Conservation (phyloP, 331 rosid genomes). For the Arachis monticola region DNA sequence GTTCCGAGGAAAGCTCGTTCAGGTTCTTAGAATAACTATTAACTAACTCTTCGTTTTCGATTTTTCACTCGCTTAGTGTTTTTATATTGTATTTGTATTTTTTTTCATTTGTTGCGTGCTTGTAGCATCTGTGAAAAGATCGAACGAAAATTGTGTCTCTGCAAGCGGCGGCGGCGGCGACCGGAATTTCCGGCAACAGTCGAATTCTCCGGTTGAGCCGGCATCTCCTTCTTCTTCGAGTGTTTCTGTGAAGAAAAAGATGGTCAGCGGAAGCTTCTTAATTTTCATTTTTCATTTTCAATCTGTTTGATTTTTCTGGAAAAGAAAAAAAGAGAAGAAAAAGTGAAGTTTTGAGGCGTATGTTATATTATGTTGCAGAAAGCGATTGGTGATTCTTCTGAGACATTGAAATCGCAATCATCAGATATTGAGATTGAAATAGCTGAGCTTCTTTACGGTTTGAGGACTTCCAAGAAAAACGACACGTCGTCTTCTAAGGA, state of each 20-base stretch:
- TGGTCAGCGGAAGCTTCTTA: constrained; percentile 43
- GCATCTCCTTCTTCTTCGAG: constrained; percentile 47
- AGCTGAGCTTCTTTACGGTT: constrained; percentile 72
- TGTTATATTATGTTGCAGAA: constrained; percentile 49
- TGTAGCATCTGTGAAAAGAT: constrained; percentile 65
- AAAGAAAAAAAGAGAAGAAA: not conserved
- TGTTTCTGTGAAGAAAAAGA: constrained; percentile 50
- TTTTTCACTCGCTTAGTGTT: not conserved
- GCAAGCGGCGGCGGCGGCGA: constrained; percentile 50
- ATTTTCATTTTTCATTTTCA: not conserved
- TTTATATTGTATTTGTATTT: not conserved
- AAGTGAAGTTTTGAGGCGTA: constrained; percentile 30
- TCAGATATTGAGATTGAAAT: constrained; percentile 72
- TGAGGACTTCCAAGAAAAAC: constrained; percentile 48
- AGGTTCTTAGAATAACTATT: constrained; percentile 43
- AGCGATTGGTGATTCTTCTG: constrained; percentile 42
- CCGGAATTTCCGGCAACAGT: constrained; percentile 42
- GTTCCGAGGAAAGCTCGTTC: constrained; percentile 90
- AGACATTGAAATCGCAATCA: constrained; percentile 42
- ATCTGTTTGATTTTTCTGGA: not conserved
- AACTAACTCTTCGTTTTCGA: not conserved
- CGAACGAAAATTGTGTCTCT: constrained; percentile 53
- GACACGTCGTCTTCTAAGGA: constrained; percentile 37
- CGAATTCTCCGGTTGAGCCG: constrained; percentile 50
- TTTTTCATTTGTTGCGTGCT: constrained; percentile 1